These are phyloP conservation scores for Arthromyces matolae DNA, from an alignment of 768 basidiomycete genomes.

Conservation along the genomic window DNA sequence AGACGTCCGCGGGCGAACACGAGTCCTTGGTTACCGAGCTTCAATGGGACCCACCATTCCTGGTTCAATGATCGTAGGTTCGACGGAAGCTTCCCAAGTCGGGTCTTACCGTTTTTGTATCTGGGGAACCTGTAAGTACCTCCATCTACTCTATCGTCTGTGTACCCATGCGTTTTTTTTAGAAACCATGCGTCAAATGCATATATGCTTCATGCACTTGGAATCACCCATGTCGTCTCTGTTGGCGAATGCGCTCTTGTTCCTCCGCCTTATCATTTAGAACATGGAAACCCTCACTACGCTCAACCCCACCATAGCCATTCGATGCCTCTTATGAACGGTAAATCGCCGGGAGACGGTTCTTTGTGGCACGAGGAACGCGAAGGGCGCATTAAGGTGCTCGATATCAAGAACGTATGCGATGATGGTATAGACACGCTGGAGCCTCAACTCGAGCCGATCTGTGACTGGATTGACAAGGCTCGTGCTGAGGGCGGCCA, in stretches of 20 bases:
- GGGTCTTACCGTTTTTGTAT: constrained; percentile 90
- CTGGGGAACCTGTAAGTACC: constrained; percentile 85
- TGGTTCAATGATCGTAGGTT: constrained; percentile 95
- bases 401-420: constrained; percentile 88
- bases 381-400: constrained; percentile 84
- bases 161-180: constrained; percentile 10
- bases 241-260: constrained; percentile 93
- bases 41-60: constrained; percentile 72
- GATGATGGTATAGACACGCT: constrained; percentile 97
- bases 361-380: constrained; percentile 86
- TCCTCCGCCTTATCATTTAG: constrained; percentile 62
- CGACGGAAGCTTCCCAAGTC: constrained; percentile 93
- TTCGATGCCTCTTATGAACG: constrained; percentile 31
- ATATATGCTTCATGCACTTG: constrained; percentile 92
- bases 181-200: constrained; percentile 94
- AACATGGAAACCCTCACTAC: constrained; percentile 14
- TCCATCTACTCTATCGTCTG: constrained; percentile 8
- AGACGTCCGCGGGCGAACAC: constrained; percentile 70
- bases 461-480: constrained; percentile 91
- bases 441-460: constrained; percentile 80
- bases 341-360: constrained; percentile 55
- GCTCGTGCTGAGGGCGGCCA: constrained; percentile 82
- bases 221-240: constrained; percentile 95
- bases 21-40: constrained; percentile 57
- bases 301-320: constrained; percentile 23